Conservation (phyloP, 352 stramenopile species). For the Phytophthora meadii region DNA sequence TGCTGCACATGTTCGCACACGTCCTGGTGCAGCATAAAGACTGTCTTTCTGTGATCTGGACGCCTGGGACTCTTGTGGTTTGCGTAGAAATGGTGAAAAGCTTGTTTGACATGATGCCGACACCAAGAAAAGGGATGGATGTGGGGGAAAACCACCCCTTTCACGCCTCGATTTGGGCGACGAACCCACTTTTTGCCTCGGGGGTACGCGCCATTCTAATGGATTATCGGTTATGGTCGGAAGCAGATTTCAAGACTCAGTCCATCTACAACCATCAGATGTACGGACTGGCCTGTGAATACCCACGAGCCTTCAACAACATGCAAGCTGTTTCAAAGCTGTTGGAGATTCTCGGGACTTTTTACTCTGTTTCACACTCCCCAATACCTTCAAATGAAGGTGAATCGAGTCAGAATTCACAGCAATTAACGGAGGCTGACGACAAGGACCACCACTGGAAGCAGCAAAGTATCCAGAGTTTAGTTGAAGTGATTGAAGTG, state of each 20-base stretch:
- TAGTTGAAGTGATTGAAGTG: conserved; percentile 80
- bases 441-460: conserved; percentile 77
- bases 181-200: conserved; percentile 76
- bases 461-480: conserved; percentile 76
- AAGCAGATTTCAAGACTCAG: conserved; percentile 74
- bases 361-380: conserved; percentile 47
- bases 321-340: conserved; percentile 65
- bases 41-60: conserved; percentile 59
- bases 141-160: conserved; percentile 60
- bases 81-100: conserved; percentile 75
- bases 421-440: conserved; percentile 47
- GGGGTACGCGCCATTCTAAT: conserved; percentile 70
- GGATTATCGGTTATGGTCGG: conserved; percentile 73
- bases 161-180: conserved; percentile 73
- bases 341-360: conserved; percentile 66
- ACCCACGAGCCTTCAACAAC: conserved; percentile 73
- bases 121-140: conserved; percentile 25
- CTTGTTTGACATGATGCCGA: conserved; percentile 58
- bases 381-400: conserved; percentile 10
- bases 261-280: conserved; percentile 86
- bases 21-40: conserved; percentile 58
- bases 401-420: conserved; percentile 45
- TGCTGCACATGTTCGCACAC: conserved; percentile 72
- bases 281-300: conserved; percentile 71
- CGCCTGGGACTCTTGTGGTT: conserved; percentile 63